Evolutionary conservation across 371 early-diverging fungal species (phyloP).

Genomic region (Chytridium lagenaria): DNA sequence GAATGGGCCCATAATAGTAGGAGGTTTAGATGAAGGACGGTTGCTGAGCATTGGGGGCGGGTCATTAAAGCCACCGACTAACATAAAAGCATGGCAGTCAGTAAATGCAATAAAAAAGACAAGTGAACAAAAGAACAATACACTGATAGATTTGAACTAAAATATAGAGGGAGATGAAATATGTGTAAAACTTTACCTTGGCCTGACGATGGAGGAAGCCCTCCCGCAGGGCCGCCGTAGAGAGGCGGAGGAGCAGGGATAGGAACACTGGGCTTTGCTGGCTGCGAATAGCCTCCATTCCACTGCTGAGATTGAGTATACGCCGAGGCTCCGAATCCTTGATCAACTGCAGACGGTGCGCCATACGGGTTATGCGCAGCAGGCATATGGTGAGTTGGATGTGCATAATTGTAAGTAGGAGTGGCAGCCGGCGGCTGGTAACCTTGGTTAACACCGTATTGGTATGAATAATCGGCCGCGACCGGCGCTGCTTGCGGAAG

Average conservation of each 20-base stretch:
- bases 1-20: not conserved
- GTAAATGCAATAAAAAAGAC: constrained; percentile 7
- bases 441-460: not conserved
- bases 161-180: no score
- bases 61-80: constrained; percentile 16
- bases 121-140: no score
- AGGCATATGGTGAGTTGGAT: not conserved
- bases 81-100: no score
- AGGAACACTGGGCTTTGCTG: constrained; percentile 1
- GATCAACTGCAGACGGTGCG: not conserved
- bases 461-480: not conserved
- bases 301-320: not conserved
- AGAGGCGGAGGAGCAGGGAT: constrained; percentile 8
- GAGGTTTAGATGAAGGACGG: constrained; percentile 8
- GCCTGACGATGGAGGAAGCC: no score
- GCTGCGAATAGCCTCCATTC: not conserved
- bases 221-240: not conserved
- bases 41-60: not conserved
- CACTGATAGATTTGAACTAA: no score
- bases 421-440: not conserved
- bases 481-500: constrained; percentile 24
- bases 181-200: no score
- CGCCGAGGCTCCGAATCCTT: not conserved
- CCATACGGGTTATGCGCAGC: not conserved
- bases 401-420: not conserved